Evolutionary conservation across 1,284 basidiomycete genomes (phyloP).

Genomic region (Ustilago esculenta): DNA sequence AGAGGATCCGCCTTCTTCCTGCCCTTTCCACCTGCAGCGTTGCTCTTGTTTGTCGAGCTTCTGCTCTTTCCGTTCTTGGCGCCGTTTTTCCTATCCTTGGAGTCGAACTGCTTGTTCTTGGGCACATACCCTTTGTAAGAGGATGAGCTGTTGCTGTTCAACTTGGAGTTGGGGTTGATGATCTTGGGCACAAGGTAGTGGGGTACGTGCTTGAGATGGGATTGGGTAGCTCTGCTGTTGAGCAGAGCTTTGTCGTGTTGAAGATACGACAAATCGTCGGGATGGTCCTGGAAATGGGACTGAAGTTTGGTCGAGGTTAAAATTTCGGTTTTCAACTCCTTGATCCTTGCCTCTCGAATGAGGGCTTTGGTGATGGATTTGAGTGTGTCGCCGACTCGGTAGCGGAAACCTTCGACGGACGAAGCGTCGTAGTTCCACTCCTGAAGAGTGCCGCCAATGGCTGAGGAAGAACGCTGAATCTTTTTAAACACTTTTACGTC

Average conservation of each 20-base stretch:
- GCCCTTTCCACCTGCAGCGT: background rate
- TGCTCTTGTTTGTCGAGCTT: conserved; percentile 6
- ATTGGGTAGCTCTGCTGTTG: conserved; percentile 79
- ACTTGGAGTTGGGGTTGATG: conserved; percentile 65
- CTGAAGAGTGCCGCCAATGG: conserved; percentile 74
- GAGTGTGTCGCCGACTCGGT: conserved; percentile 96
- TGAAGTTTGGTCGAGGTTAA: conserved; percentile 92
- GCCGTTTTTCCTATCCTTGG: background rate
- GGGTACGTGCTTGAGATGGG: conserved; percentile 94
- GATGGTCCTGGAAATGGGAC: conserved; percentile 98
- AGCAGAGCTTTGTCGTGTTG: conserved; percentile 94
- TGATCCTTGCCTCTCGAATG: conserved; percentile 89
- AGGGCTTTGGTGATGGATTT: conserved; percentile 85
- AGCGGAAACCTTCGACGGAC: conserved; percentile 85
- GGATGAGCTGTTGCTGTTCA: background rate
- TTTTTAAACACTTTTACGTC: conserved; percentile 80
- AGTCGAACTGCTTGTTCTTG: conserved; percentile 23
- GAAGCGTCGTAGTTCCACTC: conserved; percentile 88
- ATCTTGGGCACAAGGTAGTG: conserved; percentile 90
- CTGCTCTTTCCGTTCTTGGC: conserved; percentile 7
- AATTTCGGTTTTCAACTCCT: conserved; percentile 93
- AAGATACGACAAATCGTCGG: conserved; percentile 88
- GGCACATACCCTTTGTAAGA: conserved; percentile 32
- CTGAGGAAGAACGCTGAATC: conserved; percentile 24
- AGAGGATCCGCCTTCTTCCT: conserved; percentile 55